Evolutionary conservation across 2,329 filamentous ascomycete species (phyloP).

Genomic region (Cladophialophora chaetospira): DNA sequence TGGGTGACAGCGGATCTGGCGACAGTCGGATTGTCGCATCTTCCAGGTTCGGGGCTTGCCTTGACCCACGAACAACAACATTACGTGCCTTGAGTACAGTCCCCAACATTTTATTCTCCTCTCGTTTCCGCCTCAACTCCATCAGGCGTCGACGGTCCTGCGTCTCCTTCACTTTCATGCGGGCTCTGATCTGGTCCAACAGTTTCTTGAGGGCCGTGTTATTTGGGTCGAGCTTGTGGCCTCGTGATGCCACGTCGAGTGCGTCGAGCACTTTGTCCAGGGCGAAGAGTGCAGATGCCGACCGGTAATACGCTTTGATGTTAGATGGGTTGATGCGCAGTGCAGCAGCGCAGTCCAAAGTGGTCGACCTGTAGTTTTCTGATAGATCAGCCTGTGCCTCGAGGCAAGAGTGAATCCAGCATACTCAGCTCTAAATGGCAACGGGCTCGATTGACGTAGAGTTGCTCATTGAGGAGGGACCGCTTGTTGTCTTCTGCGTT

Average conservation of each 20-base stretch:
- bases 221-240: conserved; percentile 68
- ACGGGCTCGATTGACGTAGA: conserved; percentile 83
- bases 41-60: conserved; percentile 80
- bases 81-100: conserved; percentile 69
- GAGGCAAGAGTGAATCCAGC: conserved; percentile 30
- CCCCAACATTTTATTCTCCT: conserved; percentile 63
- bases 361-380: conserved; percentile 86
- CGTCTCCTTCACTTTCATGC: conserved; percentile 58
- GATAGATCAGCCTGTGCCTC: conserved; percentile 30
- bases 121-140: conserved; percentile 49
- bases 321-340: conserved; percentile 78
- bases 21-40: conserved; percentile 72
- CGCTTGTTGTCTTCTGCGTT: conserved; percentile 65
- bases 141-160: conserved; percentile 58
- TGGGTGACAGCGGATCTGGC: conserved; percentile 72
- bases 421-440: conserved; percentile 81
- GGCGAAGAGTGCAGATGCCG: conserved; percentile 72
- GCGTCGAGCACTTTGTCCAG: conserved; percentile 80
- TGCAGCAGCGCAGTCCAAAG: conserved; percentile 77
- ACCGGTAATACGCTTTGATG: conserved; percentile 89
- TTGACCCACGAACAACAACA: conserved; percentile 68
- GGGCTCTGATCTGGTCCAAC: conserved; percentile 63
- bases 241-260: conserved; percentile 73
- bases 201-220: conserved; percentile 70
- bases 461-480: conserved; percentile 68